Conservation (phyloP, 345 rosid species). For the Murraya koenigii region DNA sequence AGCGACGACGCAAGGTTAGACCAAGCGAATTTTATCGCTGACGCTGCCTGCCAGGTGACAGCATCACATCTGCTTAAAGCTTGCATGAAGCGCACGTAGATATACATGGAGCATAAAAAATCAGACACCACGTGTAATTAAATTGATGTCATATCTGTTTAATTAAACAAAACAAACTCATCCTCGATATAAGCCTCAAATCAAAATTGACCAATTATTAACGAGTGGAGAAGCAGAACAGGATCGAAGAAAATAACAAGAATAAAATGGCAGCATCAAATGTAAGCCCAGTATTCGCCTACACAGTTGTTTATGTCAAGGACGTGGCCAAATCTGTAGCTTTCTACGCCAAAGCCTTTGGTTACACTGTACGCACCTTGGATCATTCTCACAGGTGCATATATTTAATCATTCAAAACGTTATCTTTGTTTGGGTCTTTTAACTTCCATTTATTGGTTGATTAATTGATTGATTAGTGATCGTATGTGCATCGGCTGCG, state of each 20-base stretch:
- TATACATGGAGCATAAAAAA: too few species aligned
- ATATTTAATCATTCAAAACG: too few species aligned
- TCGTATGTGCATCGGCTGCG: too few species aligned
- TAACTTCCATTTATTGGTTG: too few species aligned
- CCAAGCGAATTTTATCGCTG: background rate
- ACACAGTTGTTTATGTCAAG: conserved; percentile 59
- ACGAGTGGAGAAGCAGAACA: too few species aligned
- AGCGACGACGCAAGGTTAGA: background rate
- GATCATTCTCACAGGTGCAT: too few species aligned
- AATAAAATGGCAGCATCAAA: conserved; percentile 34
- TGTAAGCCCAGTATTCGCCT: conserved; percentile 52
- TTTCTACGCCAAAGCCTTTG: conserved; percentile 77
- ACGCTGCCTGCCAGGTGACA: background rate
- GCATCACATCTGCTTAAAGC: background rate
- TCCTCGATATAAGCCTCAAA: background rate
- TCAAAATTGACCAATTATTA: too few species aligned
- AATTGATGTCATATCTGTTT: too few species aligned
- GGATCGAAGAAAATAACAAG: too few species aligned
- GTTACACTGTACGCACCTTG: conserved; percentile 19
- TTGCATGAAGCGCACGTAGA: conserved; percentile 7
- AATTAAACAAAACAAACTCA: background rate
- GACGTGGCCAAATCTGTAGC: conserved; percentile 70
- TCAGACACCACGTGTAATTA: too few species aligned
- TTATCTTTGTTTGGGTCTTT: too few species aligned
- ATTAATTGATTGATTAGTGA: too few species aligned